A percentile compares a stretch with the other conserved stretches of the same genome.
Conservation (phyloP, 2,329 filamentous ascomycete genomes). For the Aspergillus arachidicola region DNA sequence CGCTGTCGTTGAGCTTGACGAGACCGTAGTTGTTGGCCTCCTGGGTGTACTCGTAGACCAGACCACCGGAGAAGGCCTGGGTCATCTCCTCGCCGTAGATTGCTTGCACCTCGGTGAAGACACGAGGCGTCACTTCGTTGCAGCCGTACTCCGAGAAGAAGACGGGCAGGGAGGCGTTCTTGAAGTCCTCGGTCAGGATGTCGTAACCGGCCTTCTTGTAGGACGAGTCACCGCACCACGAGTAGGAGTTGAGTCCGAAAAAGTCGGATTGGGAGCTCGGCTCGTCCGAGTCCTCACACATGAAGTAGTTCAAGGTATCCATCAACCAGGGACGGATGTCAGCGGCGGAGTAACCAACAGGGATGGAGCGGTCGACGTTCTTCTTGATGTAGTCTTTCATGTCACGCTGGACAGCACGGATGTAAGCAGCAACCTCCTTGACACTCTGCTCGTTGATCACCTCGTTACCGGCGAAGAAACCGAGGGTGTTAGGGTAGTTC, state of each 20-base stretch:
- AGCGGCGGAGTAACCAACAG: slow-evolving; percentile 69
- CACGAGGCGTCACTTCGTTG: slow-evolving; percentile 59
- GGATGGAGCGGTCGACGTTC: slow-evolving; percentile 60
- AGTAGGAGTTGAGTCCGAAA: slow-evolving; percentile 69
- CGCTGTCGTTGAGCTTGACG: slow-evolving; percentile 62
- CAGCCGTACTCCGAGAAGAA: slow-evolving; percentile 71
- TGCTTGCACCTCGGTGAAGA: slow-evolving; percentile 63
- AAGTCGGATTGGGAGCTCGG: slow-evolving; percentile 62
- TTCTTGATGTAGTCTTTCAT: slow-evolving; percentile 69
- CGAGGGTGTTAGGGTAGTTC: slow-evolving; percentile 65
- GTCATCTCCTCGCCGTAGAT: slow-evolving; percentile 65
- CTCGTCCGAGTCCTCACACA: slow-evolving; percentile 55
- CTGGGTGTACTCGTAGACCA: slow-evolving; percentile 55
- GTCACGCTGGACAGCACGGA: slow-evolving; percentile 65
- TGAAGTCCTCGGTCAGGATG: slow-evolving; percentile 60
- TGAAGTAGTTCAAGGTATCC: slow-evolving; percentile 64
- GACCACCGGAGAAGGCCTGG: slow-evolving; percentile 59
- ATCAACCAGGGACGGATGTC: slow-evolving; percentile 63
- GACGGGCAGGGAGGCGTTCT: slow-evolving; percentile 60
- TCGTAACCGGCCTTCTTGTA: slow-evolving; percentile 60
- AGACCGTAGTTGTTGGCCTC: slow-evolving; percentile 57
- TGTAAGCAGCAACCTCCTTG: slow-evolving; percentile 58
- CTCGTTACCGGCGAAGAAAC: slow-evolving; percentile 70
- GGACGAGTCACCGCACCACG: slow-evolving; percentile 65
- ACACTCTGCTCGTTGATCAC: slow-evolving; percentile 65